phyloP scores from a whole-genome alignment of 208 protist species.

The Trypanosoma avium region DNA sequence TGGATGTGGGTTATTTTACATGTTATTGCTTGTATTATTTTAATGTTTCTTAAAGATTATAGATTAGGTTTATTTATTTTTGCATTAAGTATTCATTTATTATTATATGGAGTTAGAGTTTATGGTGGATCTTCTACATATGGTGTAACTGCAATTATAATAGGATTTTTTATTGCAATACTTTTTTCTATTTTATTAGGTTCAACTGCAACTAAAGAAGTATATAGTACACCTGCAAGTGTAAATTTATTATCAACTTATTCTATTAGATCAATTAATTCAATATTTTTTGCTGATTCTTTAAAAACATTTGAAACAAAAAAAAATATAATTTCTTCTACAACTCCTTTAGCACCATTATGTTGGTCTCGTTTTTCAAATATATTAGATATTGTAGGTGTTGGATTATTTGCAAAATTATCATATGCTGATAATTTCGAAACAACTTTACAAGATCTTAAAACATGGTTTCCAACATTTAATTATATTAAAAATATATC shows the following conservation, averaged over 20 bases:
- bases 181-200: slow-evolving; percentile 15
- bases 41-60: slow-evolving; percentile 16
- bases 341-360: slow-evolving; percentile 24
- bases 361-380: slow-evolving; percentile 39
- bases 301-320: neutral
- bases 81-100: slow-evolving; percentile 11
- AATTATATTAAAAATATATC: slow-evolving; percentile 2
- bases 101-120: slow-evolving; percentile 12
- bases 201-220: neutral
- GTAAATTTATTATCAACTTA: neutral
- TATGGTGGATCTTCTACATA: neutral
- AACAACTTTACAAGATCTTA: slow-evolving; percentile 37
- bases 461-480: slow-evolving; percentile 59
- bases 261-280: neutral
- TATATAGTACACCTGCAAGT: slow-evolving; percentile 17
- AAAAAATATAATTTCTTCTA: neutral
- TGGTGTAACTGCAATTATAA: neutral
- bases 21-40: slow-evolving; percentile 9
- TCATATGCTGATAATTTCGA: slow-evolving; percentile 34
- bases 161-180: slow-evolving; percentile 9
- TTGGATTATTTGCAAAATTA: slow-evolving; percentile 67
- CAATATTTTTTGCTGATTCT: neutral
- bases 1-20: slow-evolving; percentile 18
- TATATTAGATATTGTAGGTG: slow-evolving; percentile 43
- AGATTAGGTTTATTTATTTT: slow-evolving; percentile 18